Conservation (phyloP, 1,284 basidiomycete genomes). For the Leccinum holopus region DNA sequence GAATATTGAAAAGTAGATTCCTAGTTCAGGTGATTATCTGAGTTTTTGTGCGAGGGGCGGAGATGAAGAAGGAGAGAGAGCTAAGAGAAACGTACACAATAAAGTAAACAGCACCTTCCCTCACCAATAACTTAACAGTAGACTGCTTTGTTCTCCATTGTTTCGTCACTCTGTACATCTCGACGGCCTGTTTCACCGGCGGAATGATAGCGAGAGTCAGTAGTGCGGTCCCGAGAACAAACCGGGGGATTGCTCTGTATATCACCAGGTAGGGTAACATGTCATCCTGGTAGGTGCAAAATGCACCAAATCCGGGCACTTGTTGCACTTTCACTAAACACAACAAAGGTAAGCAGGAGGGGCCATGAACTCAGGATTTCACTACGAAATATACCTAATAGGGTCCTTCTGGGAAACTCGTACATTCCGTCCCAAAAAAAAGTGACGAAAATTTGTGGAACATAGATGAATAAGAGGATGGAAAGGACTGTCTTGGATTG, state of each 20-base stretch:
- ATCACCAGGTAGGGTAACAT: background rate
- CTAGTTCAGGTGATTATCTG: background rate
- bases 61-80: background rate
- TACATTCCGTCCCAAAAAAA: slow-evolving; percentile 11
- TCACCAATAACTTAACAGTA: slow-evolving; percentile 7
- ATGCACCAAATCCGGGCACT: background rate
- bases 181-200: slow-evolving; percentile 6
- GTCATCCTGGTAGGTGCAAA: slow-evolving; percentile 3
- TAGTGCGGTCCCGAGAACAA: slow-evolving; percentile 4
- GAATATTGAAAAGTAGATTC: slow-evolving; percentile 9
- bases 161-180: slow-evolving; percentile 15
- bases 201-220: slow-evolving; percentile 12
- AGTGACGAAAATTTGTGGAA: background rate
- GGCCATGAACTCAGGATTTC: background rate
- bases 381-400: slow-evolving; percentile 7
- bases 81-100: slow-evolving; percentile 11
- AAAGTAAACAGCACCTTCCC: slow-evolving; percentile 20
- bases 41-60: background rate
- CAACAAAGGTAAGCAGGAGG: background rate
- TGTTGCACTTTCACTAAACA: slow-evolving; percentile 4
- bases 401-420: background rate
- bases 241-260: slow-evolving; percentile 16
- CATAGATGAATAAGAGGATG: slow-evolving; percentile 10
- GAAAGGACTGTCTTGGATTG: slow-evolving; percentile 7
- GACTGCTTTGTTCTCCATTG: slow-evolving; percentile 11